A percentile compares a stretch with the other conserved stretches of the same genome.
Evolutionary conservation across 257 asterid genomes (phyloP).

Genomic region (Salvia hispanica): DNA sequence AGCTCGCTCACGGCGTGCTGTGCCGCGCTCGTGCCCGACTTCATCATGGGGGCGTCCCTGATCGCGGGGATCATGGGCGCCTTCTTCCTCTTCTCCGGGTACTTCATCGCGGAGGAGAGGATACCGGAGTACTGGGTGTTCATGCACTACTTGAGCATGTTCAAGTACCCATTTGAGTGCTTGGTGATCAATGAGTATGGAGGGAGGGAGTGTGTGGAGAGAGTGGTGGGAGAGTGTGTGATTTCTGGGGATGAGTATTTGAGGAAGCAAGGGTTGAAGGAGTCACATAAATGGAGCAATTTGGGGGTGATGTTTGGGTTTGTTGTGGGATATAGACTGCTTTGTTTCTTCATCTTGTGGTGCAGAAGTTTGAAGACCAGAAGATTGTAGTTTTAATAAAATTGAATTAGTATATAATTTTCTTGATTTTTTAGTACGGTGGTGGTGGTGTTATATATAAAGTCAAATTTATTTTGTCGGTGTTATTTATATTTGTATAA

Average conservation of each 20-base stretch:
- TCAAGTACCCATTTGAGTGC: slow-evolving; percentile 85
- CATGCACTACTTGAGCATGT: slow-evolving; percentile 85
- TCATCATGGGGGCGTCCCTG: slow-evolving; percentile 79
- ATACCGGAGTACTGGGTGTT: slow-evolving; percentile 78
- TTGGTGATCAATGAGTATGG: slow-evolving; percentile 84
- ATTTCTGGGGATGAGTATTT: slow-evolving; percentile 56
- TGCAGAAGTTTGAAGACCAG: slow-evolving; percentile 52
- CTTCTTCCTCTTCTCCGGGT: slow-evolving; percentile 88
- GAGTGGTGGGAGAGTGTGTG: slow-evolving; percentile 49
- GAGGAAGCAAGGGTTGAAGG: slow-evolving; percentile 58
- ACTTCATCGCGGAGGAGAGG: slow-evolving; percentile 57
- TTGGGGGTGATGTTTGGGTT: slow-evolving; percentile 71
- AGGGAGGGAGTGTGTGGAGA: slow-evolving; percentile 62
- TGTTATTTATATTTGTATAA: too few species aligned
- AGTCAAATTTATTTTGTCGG: too few species aligned
- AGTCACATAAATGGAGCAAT: slow-evolving; percentile 69
- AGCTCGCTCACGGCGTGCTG: slow-evolving; percentile 83
- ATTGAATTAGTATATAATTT: too few species aligned
- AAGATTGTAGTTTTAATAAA: too few species aligned
- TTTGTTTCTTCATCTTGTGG: slow-evolving; percentile 67
- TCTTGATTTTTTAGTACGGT: too few species aligned
- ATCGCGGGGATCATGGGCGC: slow-evolving; percentile 94
- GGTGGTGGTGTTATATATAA: too few species aligned
- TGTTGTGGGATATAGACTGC: slow-evolving; percentile 64
- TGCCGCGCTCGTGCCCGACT: slow-evolving; percentile 84